Evolutionary conservation across 2,329 filamentous ascomycete species (phyloP), one percentile per base, ranked within the genome.

Genomic region (Bisporella sp.): DNA sequence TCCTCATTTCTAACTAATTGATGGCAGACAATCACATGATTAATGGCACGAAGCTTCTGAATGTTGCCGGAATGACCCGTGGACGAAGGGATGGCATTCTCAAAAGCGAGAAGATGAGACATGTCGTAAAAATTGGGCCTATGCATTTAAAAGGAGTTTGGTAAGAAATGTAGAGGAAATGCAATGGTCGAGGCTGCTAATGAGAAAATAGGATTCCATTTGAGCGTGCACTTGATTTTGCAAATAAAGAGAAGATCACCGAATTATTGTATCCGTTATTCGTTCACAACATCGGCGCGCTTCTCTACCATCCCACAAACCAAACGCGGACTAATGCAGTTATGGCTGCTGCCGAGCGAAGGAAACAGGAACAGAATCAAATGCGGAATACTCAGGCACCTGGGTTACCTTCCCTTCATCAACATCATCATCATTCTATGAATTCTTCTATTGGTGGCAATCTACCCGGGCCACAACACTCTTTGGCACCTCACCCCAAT

Each of bases 201-300:
- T 21, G 2, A 21, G 21, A 21, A 21, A 45, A 13, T 60, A 96
- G 91, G 91, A 99, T 99, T 63, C 93, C 93, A 2, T 97, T 95
- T 62, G 93, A 97, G 61, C 85, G 93, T 58, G 93, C 93, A n/a
- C 74, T 99, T 48, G 93, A 97, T 63, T 97, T 99, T 67, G 93
- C 93, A 58, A 99, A 99, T 74, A 97, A 96, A 77, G 93, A 99
- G 71, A 97, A 97, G 73, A 99, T 97, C 57, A 97, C 93, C 0
- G 92, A 97, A 70, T 74, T 91, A 45, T 73, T 97, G 49, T 99
- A 97, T 68, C 93, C 93, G 47, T 76, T 99, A 45, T 99, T 99
- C 67, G 93, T 97, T 39, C 91, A 97, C 70, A 95, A 97, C 70
- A 97, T 97, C 66, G 89, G 89, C 53, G 87, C 89, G 51, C 76